Evolutionary conservation across 176 grass and related monocot species (phyloP).

Genomic region (Oryza meridionalis): DNA sequence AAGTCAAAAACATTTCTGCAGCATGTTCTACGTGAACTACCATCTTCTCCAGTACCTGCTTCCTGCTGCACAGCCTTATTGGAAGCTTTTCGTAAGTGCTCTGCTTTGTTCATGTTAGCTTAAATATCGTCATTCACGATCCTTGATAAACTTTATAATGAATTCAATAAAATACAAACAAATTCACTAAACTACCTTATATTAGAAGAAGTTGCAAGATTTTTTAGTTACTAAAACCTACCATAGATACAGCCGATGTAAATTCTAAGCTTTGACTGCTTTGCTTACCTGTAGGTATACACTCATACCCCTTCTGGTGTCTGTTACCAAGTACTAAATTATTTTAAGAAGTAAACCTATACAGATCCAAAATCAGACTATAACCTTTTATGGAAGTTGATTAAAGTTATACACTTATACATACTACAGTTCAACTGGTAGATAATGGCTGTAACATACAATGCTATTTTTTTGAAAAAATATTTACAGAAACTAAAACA

Average conservation of each 20-base stretch:
- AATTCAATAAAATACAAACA: background rate
- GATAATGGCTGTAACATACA: constrained; percentile 3
- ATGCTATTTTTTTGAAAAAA: background rate
- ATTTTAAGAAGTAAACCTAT: constrained; percentile 12
- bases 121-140: constrained; percentile 19
- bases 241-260: background rate
- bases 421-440: constrained; percentile 9
- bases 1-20: constrained; percentile 43
- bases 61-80: constrained; percentile 97
- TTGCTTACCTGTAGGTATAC: constrained; percentile 4
- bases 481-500: background rate
- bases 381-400: constrained; percentile 1
- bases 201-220: background rate
- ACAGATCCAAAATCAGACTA: background rate
- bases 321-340: background rate
- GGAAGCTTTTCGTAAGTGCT: constrained; percentile 94
- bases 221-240: constrained; percentile 15
- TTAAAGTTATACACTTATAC: constrained; percentile 5
- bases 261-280: background rate
- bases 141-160: background rate
- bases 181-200: constrained; percentile 10
- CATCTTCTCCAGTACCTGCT: constrained; percentile 95
- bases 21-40: constrained; percentile 95
- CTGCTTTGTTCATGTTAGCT: constrained; percentile 28
- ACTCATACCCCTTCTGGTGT: background rate